These are phyloP conservation scores for Trifolium repens DNA, from an alignment of 306 rosid genomes.

Conservation along the genomic window DNA sequence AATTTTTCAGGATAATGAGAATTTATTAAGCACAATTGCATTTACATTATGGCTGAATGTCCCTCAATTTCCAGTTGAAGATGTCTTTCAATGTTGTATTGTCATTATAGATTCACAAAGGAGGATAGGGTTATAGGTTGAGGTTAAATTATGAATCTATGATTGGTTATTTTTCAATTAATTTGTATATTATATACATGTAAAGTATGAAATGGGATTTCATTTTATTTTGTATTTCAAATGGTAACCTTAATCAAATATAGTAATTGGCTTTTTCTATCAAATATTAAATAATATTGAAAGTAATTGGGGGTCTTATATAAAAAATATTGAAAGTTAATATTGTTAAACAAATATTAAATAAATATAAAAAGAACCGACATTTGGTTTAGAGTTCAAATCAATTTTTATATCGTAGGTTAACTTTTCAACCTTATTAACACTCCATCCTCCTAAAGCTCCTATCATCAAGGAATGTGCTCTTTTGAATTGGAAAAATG, in stretches of 20 bases:
- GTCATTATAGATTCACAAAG: conserved; percentile 12
- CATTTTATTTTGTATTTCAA: background rate
- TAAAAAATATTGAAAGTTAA: too few relatives aligned
- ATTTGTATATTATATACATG: conserved; percentile 37
- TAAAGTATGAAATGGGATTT: background rate
- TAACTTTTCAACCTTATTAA: too few relatives aligned
- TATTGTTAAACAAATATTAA: too few relatives aligned
- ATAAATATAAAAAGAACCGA: too few relatives aligned
- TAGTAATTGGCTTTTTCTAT: too few relatives aligned
- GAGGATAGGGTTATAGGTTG: conserved; percentile 16
- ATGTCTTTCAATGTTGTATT: conserved; percentile 27
- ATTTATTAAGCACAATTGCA: conserved; percentile 47
- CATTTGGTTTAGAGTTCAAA: too few relatives aligned
- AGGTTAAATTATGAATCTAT: background rate
- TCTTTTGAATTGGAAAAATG: too few relatives aligned
- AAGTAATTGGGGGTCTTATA: too few relatives aligned
- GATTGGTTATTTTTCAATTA: conserved; percentile 18
- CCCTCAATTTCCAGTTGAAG: conserved; percentile 31
- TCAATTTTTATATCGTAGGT: too few relatives aligned
- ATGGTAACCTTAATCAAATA: background rate
- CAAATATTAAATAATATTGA: too few relatives aligned
- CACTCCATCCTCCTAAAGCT: too few relatives aligned
- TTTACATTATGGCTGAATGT: conserved; percentile 32
- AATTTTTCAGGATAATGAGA: conserved; percentile 74
- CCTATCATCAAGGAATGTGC: too few relatives aligned